A percentile compares a stretch with the other conserved stretches of the same genome.
Conservation (phyloP, 2,329 filamentous ascomycete genomes). For the Colletotrichum agaves region DNA sequence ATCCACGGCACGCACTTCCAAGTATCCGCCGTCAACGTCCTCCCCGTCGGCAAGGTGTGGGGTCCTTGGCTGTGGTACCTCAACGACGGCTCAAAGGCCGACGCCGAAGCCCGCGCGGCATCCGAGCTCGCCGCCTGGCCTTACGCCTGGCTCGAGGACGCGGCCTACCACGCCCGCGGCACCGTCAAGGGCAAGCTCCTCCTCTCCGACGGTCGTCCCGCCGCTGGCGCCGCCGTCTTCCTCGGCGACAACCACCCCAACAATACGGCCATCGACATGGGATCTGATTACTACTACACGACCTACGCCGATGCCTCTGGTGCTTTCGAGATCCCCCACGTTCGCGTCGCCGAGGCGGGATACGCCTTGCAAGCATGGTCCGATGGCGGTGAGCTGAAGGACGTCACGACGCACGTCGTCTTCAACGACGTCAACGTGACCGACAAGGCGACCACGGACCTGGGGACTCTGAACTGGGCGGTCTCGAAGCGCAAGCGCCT, state of each 20-base stretch:
- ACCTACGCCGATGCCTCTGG: slow-evolving; percentile 55
- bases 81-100: slow-evolving; percentile 58
- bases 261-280: slow-evolving; percentile 58
- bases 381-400: slow-evolving; percentile 54
- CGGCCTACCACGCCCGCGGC: slow-evolving; percentile 60
- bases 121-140: slow-evolving; percentile 57
- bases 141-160: slow-evolving; percentile 59
- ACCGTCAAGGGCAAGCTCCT: slow-evolving; percentile 55
- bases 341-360: slow-evolving; percentile 53
- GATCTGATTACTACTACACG: slow-evolving; percentile 61
- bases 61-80: slow-evolving; percentile 51
- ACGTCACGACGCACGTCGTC: slow-evolving; percentile 57
- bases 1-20: slow-evolving; percentile 62
- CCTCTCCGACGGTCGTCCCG: slow-evolving; percentile 59
- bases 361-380: slow-evolving; percentile 63
- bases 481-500: slow-evolving; percentile 52
- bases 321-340: slow-evolving; percentile 54
- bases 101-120: slow-evolving; percentile 52
- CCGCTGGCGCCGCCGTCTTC: slow-evolving; percentile 52
- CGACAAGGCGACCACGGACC: slow-evolving; percentile 46
- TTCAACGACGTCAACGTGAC: slow-evolving; percentile 53
- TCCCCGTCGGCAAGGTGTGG: slow-evolving; percentile 54
- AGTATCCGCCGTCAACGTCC: slow-evolving; percentile 48
- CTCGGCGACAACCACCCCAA: slow-evolving; percentile 47
- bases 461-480: slow-evolving; percentile 54